Evolutionary conservation across 176 grass and related monocot species (phyloP).

Genomic region (Zea mays): DNA sequence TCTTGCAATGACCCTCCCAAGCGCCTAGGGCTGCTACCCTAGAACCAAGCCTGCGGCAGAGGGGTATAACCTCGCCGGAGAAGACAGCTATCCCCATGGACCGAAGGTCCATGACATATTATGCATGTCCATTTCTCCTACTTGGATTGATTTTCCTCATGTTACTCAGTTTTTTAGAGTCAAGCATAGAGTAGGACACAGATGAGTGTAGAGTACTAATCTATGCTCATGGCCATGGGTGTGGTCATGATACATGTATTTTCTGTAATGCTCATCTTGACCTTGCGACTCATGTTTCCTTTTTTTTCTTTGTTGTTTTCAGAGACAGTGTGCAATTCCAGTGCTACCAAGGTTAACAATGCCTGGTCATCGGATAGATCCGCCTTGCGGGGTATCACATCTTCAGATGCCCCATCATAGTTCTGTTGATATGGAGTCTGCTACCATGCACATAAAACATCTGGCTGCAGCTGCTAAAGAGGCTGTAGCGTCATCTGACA

Average conservation of each 20-base stretch:
- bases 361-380: slow-evolving; percentile 95
- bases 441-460: slow-evolving; percentile 92
- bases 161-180: slow-evolving; percentile 6
- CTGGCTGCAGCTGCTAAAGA: slow-evolving; percentile 87
- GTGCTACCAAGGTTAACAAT: slow-evolving; percentile 91
- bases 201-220: slow-evolving; percentile 14
- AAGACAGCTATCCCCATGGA: no score
- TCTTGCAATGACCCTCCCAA: no score
- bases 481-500: slow-evolving; percentile 78
- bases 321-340: slow-evolving; percentile 84
- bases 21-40: no score
- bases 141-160: neutral
- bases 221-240: slow-evolving; percentile 20
- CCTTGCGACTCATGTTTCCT: slow-evolving; percentile 15
- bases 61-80: no score
- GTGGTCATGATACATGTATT: slow-evolving; percentile 34
- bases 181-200: neutral
- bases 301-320: slow-evolving; percentile 34
- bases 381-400: slow-evolving; percentile 66
- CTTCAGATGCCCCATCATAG: slow-evolving; percentile 53
- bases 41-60: no score
- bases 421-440: slow-evolving; percentile 66
- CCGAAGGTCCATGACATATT: no score
- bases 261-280: slow-evolving; percentile 15
- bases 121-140: slow-evolving; percentile 16